Base-by-base conservation (phyloP, 345 rosid species). In the Gossypium stocksii region DNA sequence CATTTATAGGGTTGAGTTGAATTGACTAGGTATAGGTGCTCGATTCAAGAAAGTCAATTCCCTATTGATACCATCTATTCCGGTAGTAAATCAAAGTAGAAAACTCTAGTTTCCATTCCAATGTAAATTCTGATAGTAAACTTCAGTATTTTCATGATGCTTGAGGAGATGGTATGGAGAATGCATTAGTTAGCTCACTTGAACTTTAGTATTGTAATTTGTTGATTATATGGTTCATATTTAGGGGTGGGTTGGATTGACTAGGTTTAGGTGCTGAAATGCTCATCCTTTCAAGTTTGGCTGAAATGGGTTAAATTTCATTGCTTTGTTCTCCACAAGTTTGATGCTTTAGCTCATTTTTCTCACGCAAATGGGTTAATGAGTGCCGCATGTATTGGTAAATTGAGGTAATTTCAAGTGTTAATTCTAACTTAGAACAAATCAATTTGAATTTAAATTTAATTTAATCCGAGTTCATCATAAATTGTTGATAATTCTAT, bases 81-180 rank as follows among this genome's bases (percentile, higher is more conserved):
- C 7, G 41, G 41, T 34, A 34, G 41, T 34, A 34, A 34, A 34
- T 34, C 41, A 34, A 34, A 34, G 41, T 34, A 34, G 41, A 34
- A 34, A 34, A 34, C 5, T 34, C 41, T 34, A 34, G 41, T 34
- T 5, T 34, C 41, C 41, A 34, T 34, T 34, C 41, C 41, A 34
- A 34, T 5, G 7, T 34, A 34, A 34, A 34, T 5, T 34, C 41
- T 34, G 41, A 34, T 34, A 1, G 41, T 34, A 34, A 34, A 34
- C 48, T 41, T 25, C 71, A 77, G 58, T 27, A 63, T 45, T 46
- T 66, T 75, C 53, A 53, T 60, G 57, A 79, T 45, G 46, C 51
- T 25, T 5, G 44, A 62, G 81, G 80, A 70, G 67, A 74, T 74
- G 70, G 44, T 10, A 9, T 9, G 22, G 56, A 82, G 48, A 64